Evolutionary conservation across 1,139 yeast species (phyloP).

Genomic region (Pichia sp.): DNA sequence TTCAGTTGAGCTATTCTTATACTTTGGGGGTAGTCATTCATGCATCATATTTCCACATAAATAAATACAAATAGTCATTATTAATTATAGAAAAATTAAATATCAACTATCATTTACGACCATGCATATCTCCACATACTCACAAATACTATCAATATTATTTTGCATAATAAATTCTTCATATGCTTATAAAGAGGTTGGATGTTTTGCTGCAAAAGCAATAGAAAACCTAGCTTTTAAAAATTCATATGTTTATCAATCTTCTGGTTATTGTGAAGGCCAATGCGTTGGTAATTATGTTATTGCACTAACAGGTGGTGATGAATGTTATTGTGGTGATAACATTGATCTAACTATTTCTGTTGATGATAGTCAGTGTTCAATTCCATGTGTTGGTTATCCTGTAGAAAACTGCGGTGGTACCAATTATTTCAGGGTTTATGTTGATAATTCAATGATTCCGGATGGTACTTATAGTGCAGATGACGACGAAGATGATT

Average conservation of each 20-base stretch:
- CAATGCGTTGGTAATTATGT: slow-evolving; percentile 41
- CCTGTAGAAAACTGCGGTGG: slow-evolving; percentile 61
- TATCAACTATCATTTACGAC: background rate
- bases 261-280: slow-evolving; percentile 44
- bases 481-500: background rate
- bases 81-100: background rate
- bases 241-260: slow-evolving; percentile 38
- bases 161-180: background rate
- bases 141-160: background rate
- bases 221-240: slow-evolving; percentile 16
- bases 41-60: background rate
- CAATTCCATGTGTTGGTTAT: slow-evolving; percentile 49
- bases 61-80: background rate
- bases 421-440: slow-evolving; percentile 43
- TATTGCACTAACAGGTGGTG: slow-evolving; percentile 50
- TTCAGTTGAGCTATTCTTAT: background rate
- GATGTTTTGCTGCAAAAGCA: slow-evolving; percentile 24
- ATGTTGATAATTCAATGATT: slow-evolving; percentile 29
- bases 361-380: slow-evolving; percentile 40
- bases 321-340: slow-evolving; percentile 57
- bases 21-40: background rate
- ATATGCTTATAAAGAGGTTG: slow-evolving; percentile 11
- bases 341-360: slow-evolving; percentile 32
- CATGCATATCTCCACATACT: background rate
- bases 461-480: slow-evolving; percentile 11